Evolutionary conservation across 2,329 filamentous ascomycete genomes (phyloP).

Genomic region (Magnaporthiopsis rhizophila): DNA sequence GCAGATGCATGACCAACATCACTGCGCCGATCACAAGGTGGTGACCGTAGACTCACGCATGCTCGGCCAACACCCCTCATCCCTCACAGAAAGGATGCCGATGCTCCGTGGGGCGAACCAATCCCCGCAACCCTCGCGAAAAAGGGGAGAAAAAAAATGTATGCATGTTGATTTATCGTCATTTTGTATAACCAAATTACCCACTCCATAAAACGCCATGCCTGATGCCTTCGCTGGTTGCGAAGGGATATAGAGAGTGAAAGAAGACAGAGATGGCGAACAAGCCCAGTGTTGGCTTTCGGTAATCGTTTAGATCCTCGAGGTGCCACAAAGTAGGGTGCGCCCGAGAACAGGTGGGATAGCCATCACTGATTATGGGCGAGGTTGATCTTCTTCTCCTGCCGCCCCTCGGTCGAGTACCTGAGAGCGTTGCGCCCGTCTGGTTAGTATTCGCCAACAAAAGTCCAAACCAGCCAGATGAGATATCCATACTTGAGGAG

Average conservation of each 20-base stretch:
- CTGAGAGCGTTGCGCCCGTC: constrained; percentile 22
- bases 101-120: neutral
- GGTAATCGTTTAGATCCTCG: neutral
- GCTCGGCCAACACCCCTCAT: neutral
- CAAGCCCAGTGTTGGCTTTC: neutral
- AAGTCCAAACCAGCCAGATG: neutral
- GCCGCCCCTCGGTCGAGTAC: constrained; percentile 55
- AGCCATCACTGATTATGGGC: constrained; percentile 9
- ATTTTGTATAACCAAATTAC: neutral
- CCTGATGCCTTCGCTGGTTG: neutral
- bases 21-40: neutral
- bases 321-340: neutral
- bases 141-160: neutral
- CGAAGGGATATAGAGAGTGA: neutral
- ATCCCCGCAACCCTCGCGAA: neutral
- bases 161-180: neutral
- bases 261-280: neutral
- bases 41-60: too few species aligned
- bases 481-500: constrained; percentile 66
- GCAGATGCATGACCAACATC: neutral
- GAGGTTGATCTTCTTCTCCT: constrained; percentile 48
- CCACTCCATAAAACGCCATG: neutral
- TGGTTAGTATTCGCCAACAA: neutral
- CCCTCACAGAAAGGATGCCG: neutral
- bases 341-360: neutral